phyloP scores from a whole-genome alignment of 306 rosid species.

The Canavalia gladiata region DNA sequence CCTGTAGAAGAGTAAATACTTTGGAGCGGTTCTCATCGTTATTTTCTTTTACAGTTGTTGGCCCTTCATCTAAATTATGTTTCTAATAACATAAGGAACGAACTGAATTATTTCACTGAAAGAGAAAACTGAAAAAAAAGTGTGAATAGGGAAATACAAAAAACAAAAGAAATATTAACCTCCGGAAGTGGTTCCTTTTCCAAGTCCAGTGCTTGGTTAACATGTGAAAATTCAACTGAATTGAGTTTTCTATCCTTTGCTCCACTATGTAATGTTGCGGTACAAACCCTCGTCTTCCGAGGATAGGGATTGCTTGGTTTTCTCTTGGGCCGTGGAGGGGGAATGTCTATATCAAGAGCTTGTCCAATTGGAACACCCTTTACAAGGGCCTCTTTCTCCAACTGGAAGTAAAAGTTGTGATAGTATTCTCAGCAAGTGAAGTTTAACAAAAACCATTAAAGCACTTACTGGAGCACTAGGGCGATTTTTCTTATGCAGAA shows the following conservation, averaged over 20 bases:
- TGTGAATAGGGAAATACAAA: slow-evolving; percentile 12
- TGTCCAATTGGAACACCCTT: slow-evolving; percentile 82
- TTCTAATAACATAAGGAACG: slow-evolving; percentile 56
- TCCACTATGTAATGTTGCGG: slow-evolving; percentile 62
- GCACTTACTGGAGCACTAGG: slow-evolving; percentile 12
- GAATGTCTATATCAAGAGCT: slow-evolving; percentile 85
- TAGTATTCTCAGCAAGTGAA: slow-evolving; percentile 41
- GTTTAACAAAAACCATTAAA: slow-evolving; percentile 24
- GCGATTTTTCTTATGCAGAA: slow-evolving; percentile 26
- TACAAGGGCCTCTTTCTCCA: slow-evolving; percentile 88
- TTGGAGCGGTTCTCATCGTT: slow-evolving; percentile 65
- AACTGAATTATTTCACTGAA: slow-evolving; percentile 35
- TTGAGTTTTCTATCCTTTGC: slow-evolving; percentile 74
- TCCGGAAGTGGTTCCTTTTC: slow-evolving; percentile 75
- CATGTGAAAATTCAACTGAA: slow-evolving; percentile 62
- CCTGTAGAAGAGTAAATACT: slow-evolving; percentile 63
- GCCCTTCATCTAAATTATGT: slow-evolving; percentile 62
- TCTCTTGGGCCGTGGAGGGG: slow-evolving; percentile 98
- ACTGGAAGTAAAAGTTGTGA: slow-evolving; percentile 60
- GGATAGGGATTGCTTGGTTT: slow-evolving; percentile 97
- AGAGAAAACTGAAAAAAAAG: slow-evolving; percentile 31
- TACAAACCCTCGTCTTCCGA: slow-evolving; percentile 68
- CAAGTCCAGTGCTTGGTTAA: slow-evolving; percentile 69
- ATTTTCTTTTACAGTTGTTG: slow-evolving; percentile 57
- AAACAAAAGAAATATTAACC: slow-evolving; percentile 59